Conservation (phyloP, 805 yeast species). For the Candida rishiriensis region DNA sequence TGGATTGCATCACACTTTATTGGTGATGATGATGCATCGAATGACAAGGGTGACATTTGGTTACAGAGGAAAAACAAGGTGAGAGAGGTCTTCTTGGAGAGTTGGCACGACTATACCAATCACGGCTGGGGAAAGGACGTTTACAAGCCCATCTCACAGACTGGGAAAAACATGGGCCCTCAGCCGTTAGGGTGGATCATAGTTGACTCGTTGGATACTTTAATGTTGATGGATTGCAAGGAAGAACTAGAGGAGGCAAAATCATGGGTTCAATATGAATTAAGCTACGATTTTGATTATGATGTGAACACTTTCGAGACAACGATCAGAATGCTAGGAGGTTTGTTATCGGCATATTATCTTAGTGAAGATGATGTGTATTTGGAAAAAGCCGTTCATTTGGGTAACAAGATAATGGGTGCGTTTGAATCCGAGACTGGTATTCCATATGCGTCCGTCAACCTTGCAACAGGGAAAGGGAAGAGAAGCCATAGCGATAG, state of each 20-base stretch:
- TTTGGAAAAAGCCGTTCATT: conserved; percentile 70
- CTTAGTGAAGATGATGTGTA: conserved; percentile 65
- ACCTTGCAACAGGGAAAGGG: conserved; percentile 61
- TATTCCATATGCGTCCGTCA: conserved; percentile 75
- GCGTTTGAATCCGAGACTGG: conserved; percentile 67
- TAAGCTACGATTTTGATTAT: conserved; percentile 67
- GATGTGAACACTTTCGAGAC: conserved; percentile 86
- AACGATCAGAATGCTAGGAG: conserved; percentile 93
- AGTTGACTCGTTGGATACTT: conserved; percentile 81
- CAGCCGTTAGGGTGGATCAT: conserved; percentile 89
- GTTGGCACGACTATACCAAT: conserved; percentile 72
- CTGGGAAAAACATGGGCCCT: conserved; percentile 71
- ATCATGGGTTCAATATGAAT: conserved; percentile 67
- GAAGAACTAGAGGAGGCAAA: conserved; percentile 62
- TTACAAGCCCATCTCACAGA: conserved; percentile 61
- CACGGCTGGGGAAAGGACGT: conserved; percentile 85
- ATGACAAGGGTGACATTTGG: conserved; percentile 35
- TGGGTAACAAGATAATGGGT: conserved; percentile 69
- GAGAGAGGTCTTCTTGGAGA: conserved; percentile 59
- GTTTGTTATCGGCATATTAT: conserved; percentile 78
- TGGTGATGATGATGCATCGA: conserved; percentile 5
- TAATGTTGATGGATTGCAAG: conserved; percentile 68
- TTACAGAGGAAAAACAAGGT: conserved; percentile 49
- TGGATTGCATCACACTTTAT: conserved; percentile 20
- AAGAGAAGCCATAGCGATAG: conserved; percentile 54